Evolutionary conservation across 306 rosid species (phyloP), one percentile per base, ranked within the genome.

Genomic region (Neltuma alba): DNA sequence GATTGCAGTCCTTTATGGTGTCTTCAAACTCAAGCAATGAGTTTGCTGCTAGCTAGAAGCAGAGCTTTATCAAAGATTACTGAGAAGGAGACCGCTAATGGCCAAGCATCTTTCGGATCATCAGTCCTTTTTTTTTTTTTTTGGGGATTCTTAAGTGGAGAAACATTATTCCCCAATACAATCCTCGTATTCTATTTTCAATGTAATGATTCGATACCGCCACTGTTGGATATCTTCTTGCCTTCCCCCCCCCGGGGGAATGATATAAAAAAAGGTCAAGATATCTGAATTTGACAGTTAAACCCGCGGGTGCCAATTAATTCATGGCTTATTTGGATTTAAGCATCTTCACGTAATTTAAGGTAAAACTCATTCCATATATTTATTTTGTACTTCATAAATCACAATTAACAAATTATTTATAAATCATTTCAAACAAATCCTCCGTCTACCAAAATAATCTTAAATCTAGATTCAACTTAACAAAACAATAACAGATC

Each of bases 11-110:
- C 7, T 30, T 75, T 2, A 5, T 41, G 57, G 38, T 25, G 44
- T 11, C 81, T 69, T 70, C 85, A 44, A 80, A 83, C 38, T 81
- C 74, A 14, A 77, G 52, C 10, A 61, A 55, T 34, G 27, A 31
- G 33, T 57, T 57, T 9, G 45, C 45, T 54, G 62, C 27, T 21
- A 28, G 72, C 62, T 70, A 30, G 61, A 55, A 10, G n/a, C 34
- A 50, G 63, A 10, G 63, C 30, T 14, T 54, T 54, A 21, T 10
- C 2, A 3, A 25, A 55, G 62, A 57, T 57, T 11, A 1, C 12
- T 57, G 8, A 7, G 61, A 57, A 57, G 58, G 2, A 25, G 57
- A n/a, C n/a, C 25, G 23, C 7, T 48, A 9, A 20, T 7, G 8
- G 20, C 65, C 37, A 28, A 13, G 5, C 37, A 18, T 63, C 14